phyloP scores from a whole-genome alignment of 139 green algal species.

The Medakamo hakoo region DNA sequence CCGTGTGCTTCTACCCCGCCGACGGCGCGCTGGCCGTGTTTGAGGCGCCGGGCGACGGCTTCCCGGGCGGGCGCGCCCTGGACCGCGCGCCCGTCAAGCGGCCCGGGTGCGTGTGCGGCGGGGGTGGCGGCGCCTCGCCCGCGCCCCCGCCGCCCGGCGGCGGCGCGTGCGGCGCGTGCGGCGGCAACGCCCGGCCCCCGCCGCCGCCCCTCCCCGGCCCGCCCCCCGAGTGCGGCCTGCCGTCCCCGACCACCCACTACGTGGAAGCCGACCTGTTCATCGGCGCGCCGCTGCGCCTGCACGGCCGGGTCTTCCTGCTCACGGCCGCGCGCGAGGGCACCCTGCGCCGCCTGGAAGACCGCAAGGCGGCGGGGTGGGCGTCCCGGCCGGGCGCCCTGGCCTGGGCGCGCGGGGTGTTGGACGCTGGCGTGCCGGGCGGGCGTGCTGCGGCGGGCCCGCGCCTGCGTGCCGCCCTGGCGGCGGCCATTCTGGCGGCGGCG shows the following conservation, averaged over 20 bases:
- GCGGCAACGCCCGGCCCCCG: too few species aligned
- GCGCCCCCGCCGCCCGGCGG: too few species aligned
- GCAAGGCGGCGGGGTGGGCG: neutral
- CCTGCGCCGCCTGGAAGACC: neutral
- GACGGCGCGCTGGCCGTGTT: neutral
- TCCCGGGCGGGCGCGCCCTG: too few species aligned
- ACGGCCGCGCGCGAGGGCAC: neutral
- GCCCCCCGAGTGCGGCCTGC: neutral
- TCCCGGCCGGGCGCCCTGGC: neutral
- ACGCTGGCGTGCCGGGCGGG: neutral
- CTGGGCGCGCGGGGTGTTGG: too few species aligned
- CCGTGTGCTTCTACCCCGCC: neutral
- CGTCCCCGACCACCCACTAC: neutral
- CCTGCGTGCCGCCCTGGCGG: neutral
- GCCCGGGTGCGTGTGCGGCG: neutral
- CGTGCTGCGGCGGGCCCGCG: too few species aligned
- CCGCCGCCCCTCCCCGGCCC: too few species aligned
- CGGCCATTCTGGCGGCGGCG: too few species aligned
- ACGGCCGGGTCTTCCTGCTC: neutral
- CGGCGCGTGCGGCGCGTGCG: neutral
- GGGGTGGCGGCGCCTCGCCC: too few species aligned
- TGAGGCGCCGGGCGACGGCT: neutral
- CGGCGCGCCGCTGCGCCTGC: neutral
- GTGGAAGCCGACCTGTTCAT: neutral
- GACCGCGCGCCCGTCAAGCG: too few species aligned